Conservation (phyloP, 441 rosid genomes). For the Sinapis alba region DNA sequence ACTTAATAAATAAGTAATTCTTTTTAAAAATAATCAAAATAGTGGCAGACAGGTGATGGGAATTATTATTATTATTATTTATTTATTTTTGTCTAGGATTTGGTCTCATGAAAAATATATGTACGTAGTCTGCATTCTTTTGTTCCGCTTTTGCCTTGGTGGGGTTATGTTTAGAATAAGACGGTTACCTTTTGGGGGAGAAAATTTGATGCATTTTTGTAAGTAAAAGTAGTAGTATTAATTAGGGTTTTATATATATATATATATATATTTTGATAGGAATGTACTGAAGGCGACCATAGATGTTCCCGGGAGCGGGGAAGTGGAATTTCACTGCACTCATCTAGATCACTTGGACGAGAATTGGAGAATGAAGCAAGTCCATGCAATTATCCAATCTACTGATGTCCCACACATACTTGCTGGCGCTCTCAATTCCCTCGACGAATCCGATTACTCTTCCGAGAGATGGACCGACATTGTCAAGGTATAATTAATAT, state of each 20-base stretch:
- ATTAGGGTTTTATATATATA: not conserved
- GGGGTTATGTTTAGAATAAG: not conserved
- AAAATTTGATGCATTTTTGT: not conserved
- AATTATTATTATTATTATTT: not conserved
- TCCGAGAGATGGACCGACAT: constrained; percentile 88
- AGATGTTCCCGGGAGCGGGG: constrained; percentile 77
- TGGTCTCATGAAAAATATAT: not conserved
- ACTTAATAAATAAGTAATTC: not conserved
- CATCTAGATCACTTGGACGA: constrained; percentile 92
- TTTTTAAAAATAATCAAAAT: not conserved
- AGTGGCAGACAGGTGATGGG: constrained; percentile 23
- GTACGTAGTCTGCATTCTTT: not conserved
- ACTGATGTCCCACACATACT: constrained; percentile 69
- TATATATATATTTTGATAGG: constrained; percentile 41
- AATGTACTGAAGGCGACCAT: constrained; percentile 84
- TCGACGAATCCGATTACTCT: constrained; percentile 86
- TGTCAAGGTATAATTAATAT: constrained; percentile 50
- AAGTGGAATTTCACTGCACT: constrained; percentile 84
- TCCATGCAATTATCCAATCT: constrained; percentile 68
- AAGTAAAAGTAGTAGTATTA: not conserved
- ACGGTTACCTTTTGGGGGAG: not conserved
- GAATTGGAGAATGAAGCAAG: constrained; percentile 93
- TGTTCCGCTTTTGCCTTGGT: not conserved
- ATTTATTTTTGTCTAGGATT: constrained; percentile 3
- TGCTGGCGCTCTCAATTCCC: constrained; percentile 92